Conservation (phyloP, 306 rosid genomes). For the Quercus mongolica region DNA sequence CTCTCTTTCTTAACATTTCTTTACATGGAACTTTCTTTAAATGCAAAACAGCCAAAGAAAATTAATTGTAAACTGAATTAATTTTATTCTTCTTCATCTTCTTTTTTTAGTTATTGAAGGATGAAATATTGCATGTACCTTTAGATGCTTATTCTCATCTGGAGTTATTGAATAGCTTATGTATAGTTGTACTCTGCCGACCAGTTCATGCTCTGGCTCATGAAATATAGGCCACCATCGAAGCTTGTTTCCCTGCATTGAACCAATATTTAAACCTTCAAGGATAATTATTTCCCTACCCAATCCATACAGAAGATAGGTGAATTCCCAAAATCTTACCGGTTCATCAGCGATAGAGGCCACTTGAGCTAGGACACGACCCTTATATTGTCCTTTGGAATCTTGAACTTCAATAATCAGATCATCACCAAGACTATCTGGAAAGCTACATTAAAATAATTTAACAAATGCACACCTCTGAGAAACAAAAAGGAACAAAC, state of each 20-base stretch:
- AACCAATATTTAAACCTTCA: not conserved
- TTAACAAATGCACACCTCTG: not conserved
- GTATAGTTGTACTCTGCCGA: slow-evolving; percentile 31
- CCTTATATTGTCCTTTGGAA: slow-evolving; percentile 23
- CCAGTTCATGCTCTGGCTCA: slow-evolving; percentile 29
- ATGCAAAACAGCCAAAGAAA: not conserved
- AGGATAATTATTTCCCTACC: not conserved
- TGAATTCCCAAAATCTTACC: slow-evolving; percentile 12
- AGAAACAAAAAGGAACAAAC: not conserved
- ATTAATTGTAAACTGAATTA: not conserved
- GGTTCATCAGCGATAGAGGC: slow-evolving; percentile 29
- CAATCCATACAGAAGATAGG: not conserved
- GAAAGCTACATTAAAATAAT: slow-evolving; percentile 22
- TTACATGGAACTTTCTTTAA: not conserved
- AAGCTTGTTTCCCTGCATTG: slow-evolving; percentile 30
- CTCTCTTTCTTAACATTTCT: not conserved
- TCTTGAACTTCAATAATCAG: slow-evolving; percentile 30
- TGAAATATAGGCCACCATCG: slow-evolving; percentile 34
- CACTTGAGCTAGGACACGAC: slow-evolving; percentile 32
- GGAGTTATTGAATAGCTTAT: slow-evolving; percentile 22
- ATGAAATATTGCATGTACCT: slow-evolving; percentile 15
- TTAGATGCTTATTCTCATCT: slow-evolving; percentile 15
- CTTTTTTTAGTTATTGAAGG: not conserved
- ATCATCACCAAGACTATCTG: slow-evolving; percentile 27
- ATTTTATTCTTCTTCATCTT: no score